These are phyloP conservation scores for Saccharomycopsis sp. DNA, from an alignment of 805 yeast genomes.

Conservation along the genomic window DNA sequence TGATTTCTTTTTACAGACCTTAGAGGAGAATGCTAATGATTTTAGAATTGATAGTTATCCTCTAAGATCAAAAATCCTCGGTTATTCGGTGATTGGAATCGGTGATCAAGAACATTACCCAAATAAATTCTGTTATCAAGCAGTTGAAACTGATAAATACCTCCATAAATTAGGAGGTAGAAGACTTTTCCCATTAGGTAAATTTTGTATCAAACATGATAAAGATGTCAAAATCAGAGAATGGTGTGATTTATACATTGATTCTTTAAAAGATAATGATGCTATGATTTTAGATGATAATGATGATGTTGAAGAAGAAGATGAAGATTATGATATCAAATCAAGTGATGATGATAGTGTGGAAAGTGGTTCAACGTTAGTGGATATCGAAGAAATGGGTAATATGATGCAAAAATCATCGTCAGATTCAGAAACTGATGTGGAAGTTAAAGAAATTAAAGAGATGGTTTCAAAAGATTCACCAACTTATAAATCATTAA, in stretches of 20 bases:
- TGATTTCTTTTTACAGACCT: conserved; percentile 73
- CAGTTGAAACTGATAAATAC: conserved; percentile 61
- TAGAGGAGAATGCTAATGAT: conserved; percentile 74
- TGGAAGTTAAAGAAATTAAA: conserved; percentile 33
- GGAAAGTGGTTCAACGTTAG: conserved; percentile 35
- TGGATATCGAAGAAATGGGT: conserved; percentile 89
- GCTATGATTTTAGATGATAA: conserved; percentile 49
- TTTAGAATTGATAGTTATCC: conserved; percentile 82
- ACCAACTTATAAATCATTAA: conserved; percentile 78
- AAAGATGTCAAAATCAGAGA: conserved; percentile 50
- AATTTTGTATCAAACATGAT: conserved; percentile 66
- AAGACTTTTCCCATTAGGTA: conserved; percentile 74
- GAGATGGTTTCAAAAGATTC: conserved; percentile 86
- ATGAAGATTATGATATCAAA: conserved; percentile 20
- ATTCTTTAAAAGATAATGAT: conserved; percentile 58
- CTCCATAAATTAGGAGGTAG: conserved; percentile 79
- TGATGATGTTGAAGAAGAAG: conserved; percentile 31
- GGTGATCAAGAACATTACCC: conserved; percentile 88
- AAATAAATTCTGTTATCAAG: conserved; percentile 79
- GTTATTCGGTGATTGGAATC: conserved; percentile 77
- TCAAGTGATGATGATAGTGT: conserved; percentile 27
- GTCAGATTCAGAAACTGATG: conserved; percentile 18
- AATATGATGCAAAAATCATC: conserved; percentile 22
- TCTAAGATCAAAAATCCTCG: conserved; percentile 41
- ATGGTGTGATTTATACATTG: conserved; percentile 56